Evolutionary conservation across 2,329 filamentous ascomycete species (phyloP).

Genomic region (Neofusicoccum umdonicola): DNA sequence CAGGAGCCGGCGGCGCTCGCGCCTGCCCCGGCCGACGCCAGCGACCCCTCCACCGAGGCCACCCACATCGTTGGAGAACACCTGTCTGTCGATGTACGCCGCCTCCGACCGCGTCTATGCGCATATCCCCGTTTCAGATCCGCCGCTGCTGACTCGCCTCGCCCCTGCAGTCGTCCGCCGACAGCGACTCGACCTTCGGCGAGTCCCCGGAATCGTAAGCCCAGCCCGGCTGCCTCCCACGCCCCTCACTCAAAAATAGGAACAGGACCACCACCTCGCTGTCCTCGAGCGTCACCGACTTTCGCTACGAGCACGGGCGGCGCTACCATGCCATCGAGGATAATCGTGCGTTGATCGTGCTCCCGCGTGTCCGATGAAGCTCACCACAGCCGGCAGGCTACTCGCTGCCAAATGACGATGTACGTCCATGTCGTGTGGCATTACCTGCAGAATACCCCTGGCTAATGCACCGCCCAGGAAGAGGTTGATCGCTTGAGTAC

Average conservation of each 20-base stretch:
- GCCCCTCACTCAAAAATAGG: background rate
- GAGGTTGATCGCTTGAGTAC: slow-evolving; percentile 24
- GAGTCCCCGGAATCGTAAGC: slow-evolving; percentile 10
- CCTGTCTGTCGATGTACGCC: slow-evolving; percentile 12
- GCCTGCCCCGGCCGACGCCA: background rate
- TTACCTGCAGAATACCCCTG: background rate
- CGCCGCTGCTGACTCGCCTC: background rate
- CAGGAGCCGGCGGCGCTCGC: background rate
- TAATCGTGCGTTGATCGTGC: slow-evolving; percentile 2
- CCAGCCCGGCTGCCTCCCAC: background rate
- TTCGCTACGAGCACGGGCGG: slow-evolving; percentile 16
- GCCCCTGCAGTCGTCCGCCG: background rate
- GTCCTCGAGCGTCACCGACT: slow-evolving; percentile 15
- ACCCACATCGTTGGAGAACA: slow-evolving; percentile 14
- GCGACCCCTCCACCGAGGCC: background rate
- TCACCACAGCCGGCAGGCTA: slow-evolving; percentile 20
- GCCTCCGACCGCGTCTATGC: background rate
- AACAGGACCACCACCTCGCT: slow-evolving; percentile 18
- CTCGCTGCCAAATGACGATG: slow-evolving; percentile 26
- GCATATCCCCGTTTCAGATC: background rate
- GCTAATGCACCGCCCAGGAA: slow-evolving; percentile 19
- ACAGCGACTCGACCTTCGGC: slow-evolving; percentile 16
- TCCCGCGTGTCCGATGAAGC: background rate
- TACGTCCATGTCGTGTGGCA: background rate
- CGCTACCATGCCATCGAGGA: slow-evolving; percentile 19